These are phyloP conservation scores for Fraxinus albicans DNA, from an alignment of 305 asterid species.

Conservation along the genomic window DNA sequence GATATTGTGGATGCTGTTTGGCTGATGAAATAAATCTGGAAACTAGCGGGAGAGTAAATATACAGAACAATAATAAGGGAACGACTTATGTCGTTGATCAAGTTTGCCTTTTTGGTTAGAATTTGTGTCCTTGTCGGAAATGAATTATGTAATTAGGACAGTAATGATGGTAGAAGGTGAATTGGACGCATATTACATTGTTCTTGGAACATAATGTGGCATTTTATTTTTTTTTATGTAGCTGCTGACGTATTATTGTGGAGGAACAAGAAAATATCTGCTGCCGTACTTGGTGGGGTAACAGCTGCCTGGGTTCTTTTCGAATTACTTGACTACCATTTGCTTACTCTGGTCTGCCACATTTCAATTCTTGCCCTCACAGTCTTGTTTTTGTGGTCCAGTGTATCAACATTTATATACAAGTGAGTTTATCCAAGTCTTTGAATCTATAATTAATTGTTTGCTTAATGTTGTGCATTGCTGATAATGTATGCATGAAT, in stretches of 20 bases:
- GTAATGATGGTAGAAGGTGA: not conserved
- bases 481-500: not conserved
- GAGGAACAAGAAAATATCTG: slow-evolving; percentile 90
- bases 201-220: not conserved
- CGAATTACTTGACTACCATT: slow-evolving; percentile 78
- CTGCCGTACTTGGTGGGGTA: slow-evolving; percentile 65
- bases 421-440: slow-evolving; percentile 48
- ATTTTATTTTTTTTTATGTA: slow-evolving; percentile 24
- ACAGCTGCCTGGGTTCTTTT: slow-evolving; percentile 84
- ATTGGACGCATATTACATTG: not conserved
- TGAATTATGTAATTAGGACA: not conserved
- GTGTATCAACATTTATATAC: slow-evolving; percentile 61
- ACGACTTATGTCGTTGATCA: not conserved
- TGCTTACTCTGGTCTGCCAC: slow-evolving; percentile 80
- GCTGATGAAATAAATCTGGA: not conserved
- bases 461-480: not conserved
- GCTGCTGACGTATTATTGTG: slow-evolving; percentile 93
- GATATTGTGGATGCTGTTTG: not conserved
- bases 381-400: slow-evolving; percentile 75
- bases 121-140: not conserved
- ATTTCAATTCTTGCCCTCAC: slow-evolving; percentile 55
- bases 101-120: not conserved
- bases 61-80: not conserved
- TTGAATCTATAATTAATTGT: not conserved
- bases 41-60: not conserved